A percentile compares a stretch with the other conserved stretches of the same genome.
These are phyloP conservation scores for Erodium texanum DNA, from an alignment of 441 rosid genomes.

Conservation along the genomic window DNA sequence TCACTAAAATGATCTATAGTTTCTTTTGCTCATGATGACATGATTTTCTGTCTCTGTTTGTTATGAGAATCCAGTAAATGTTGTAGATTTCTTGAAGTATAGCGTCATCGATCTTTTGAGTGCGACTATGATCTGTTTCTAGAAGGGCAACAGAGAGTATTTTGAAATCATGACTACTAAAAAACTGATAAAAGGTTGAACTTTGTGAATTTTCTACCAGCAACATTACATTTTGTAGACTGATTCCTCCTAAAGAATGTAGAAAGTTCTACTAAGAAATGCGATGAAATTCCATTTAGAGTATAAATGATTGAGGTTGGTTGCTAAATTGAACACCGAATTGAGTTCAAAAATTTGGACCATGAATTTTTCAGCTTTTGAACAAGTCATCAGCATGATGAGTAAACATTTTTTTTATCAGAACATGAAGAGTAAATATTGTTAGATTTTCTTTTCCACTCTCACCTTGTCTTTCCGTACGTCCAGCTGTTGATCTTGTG, in stretches of 20 bases:
- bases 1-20: not conserved
- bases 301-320: not conserved
- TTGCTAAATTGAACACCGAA: not conserved
- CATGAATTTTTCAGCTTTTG: not conserved
- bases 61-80: not conserved
- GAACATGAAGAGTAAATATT: not conserved
- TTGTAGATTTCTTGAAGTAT: not conserved
- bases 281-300: too few relatives aligned
- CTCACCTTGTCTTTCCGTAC: not conserved
- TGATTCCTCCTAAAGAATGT: not conserved
- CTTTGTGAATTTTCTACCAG: not conserved
- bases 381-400: not conserved
- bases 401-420: too few relatives aligned
- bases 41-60: conserved; percentile 1
- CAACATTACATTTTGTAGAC: not conserved
- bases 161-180: not conserved
- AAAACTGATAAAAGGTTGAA: not conserved
- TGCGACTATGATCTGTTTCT: not conserved
- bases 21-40: not conserved
- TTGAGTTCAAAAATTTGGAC: not conserved
- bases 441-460: not conserved
- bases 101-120: too few relatives aligned
- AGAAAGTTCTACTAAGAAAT: not conserved
- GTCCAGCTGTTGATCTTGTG: not conserved
- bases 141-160: not conserved